Evolutionary conservation across 371 early-diverging fungal species (phyloP), one percentile per base, ranked within the genome.

Genomic region (Mucor sp.): DNA sequence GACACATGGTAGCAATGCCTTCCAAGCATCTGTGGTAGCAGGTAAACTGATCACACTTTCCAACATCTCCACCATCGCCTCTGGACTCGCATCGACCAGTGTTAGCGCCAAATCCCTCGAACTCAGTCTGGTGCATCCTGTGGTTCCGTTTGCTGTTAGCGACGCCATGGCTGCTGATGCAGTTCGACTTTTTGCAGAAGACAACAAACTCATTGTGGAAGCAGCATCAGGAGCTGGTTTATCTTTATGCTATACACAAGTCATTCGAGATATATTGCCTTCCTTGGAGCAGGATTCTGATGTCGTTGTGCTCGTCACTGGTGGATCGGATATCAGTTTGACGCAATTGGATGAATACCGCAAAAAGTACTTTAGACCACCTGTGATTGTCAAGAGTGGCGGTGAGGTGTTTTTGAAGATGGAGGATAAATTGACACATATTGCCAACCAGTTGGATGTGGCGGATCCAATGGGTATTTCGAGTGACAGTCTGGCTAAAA

Each of bases 1-100:
- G 62, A 92, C 92, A 0, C 87, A 89, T 74, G 91, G 91, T 30
- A 89, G 89, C 58, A 89, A 89, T 68, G 85, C 88, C 6, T 90
- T 92, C 63, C 90, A 90, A 56, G 83, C 86, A 21, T 79, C 90
- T 1, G 86, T 90, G 14, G 80, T 88, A 30, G 82, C 83, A 19
- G 92, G 87, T 14, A 81, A 85, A 56, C 60, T 87, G 32, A 80
- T 87, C 1, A 78, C 82, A 1, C 61, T 89, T 8, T 76, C 80
- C n/a, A 82, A 81, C 35, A 83, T 83, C 50, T 74, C 83, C 0
- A 85, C 87, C 2, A 82, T 89, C 15, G 88, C 88, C 2, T 77
- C 86, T 0, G 81, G 84, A 17, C 70, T 89, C 50, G 86, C 83
- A 7, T 86, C 83, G 4, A 80, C 79, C 33, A 74, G 79, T 0